Base-by-base conservation (phyloP, 805 yeast genomes). In the Diddensiella santjacobensis region DNA sequence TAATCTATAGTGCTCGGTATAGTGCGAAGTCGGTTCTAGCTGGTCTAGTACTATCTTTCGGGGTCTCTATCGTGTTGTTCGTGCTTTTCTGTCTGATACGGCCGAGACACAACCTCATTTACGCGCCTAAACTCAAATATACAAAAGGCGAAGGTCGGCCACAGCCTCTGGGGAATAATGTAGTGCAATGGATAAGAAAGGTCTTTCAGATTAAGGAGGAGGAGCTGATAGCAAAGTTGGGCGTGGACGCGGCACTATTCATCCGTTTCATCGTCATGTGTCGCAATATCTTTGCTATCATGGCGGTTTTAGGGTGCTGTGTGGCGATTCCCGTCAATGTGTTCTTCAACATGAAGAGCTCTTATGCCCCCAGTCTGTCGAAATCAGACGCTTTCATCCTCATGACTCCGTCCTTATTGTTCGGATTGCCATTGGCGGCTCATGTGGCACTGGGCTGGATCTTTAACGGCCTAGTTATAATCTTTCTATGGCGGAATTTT, bases 281-380 rank as follows among this genome's bases (percentile, higher is more conserved):
- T 30, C 56, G 68, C 15, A 55, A 59, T 45, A n/a, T 48, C 36
- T 15, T 33, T n/a, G 17, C 15, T 6, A 35, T 58, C 3, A 50
- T 69, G 29, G 57, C 72, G 1, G 22, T 67, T 11, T 20, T 68
- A 4, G 63, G 64, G 3, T 61, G 68, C 41, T 53, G 60, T 1
- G 57, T 64, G 1, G 67, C 64, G 4, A 62, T 68, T 2, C 73
- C 73, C 8, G 53, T 69, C 47, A 68, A 68, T 43, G 63, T 68
- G 33, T 50, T 52, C 13, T 66, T 52, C 55, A 67, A 69, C 38
- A 45, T 61, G 44, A 45, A 52, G 22, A 51, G 56, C 15, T 22
- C 52, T 11, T 54, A 57, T n/a, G 53, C 58, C 11, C 51, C 54
- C 2, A 49, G 54, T 17, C 54, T 64, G 15, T 48, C 61, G 13